Percentiles rank a stretch among this genome's conserved stretches.
These are phyloP conservation scores for Euphorbia pulcherrima DNA, from an alignment of 345 rosid species.

Conservation along the genomic window DNA sequence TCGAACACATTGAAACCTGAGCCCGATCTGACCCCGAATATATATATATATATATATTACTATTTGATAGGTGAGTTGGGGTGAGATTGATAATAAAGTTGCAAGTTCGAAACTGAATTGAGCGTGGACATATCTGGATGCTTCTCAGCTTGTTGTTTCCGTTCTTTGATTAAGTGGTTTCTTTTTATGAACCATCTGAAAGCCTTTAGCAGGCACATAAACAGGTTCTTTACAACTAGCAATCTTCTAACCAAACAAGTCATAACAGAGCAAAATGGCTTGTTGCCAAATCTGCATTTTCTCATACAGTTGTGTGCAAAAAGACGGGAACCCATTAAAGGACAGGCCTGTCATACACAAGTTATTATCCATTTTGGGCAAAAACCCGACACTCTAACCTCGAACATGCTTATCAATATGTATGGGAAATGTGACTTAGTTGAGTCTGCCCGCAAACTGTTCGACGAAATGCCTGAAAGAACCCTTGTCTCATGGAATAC, in stretches of 20 bases:
- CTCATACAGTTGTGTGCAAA: constrained; percentile 45
- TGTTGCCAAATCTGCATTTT: constrained; percentile 20
- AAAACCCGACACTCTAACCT: constrained; percentile 35
- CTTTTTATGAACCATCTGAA: constrained; percentile 1
- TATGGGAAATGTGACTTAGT: constrained; percentile 51
- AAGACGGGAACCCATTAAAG: constrained; percentile 29
- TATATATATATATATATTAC: too few species aligned
- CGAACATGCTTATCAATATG: constrained; percentile 49
- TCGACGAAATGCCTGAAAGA: constrained; percentile 61
- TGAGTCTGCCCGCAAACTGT: constrained; percentile 50
- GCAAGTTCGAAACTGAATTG: too few species aligned
- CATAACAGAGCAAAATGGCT: not conserved
- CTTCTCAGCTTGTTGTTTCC: too few species aligned
- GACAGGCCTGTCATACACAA: constrained; percentile 52
- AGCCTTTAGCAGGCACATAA: constrained; percentile 10
- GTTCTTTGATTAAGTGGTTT: too few species aligned
- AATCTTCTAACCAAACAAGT: not conserved
- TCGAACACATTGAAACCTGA: too few species aligned
- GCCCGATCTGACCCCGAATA: too few species aligned
- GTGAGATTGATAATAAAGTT: too few species aligned
- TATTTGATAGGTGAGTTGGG: too few species aligned
- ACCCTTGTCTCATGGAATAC: constrained; percentile 80
- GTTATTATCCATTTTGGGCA: constrained; percentile 33
- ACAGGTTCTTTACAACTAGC: not conserved
- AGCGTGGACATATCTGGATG: too few species aligned